Conservation (phyloP, 2,329 filamentous ascomycete species). For the Anthostomella pinea region DNA sequence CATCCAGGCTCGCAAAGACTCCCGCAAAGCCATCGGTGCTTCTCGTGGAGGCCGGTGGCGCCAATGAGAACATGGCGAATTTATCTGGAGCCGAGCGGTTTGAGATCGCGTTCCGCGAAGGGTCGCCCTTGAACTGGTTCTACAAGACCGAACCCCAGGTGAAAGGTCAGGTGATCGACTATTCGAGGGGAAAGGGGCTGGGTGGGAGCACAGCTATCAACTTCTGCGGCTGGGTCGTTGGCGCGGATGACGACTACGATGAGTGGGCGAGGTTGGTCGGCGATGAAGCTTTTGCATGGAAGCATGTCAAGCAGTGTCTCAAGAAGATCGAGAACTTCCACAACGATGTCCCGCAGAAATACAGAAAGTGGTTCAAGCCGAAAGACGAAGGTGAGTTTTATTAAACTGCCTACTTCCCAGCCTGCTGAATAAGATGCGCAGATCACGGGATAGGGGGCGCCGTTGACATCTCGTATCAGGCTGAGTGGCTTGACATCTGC, state of each 20-base stretch:
- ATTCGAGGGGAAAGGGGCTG: constrained; percentile 38
- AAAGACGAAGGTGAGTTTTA: constrained; percentile 7
- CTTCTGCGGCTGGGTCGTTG: constrained; percentile 43
- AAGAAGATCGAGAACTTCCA: constrained; percentile 48
- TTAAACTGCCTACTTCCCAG: background rate
- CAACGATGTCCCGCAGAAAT: constrained; percentile 28
- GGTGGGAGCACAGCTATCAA: constrained; percentile 42
- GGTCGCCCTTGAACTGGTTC: constrained; percentile 42
- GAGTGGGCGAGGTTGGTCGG: constrained; percentile 46
- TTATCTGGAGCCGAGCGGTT: constrained; percentile 41
- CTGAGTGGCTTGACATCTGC: constrained; percentile 13
- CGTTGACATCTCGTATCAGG: constrained; percentile 20
- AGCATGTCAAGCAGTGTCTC: constrained; percentile 30
- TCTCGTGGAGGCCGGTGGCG: constrained; percentile 49
- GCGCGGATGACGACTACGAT: constrained; percentile 51
- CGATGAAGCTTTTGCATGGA: constrained; percentile 49
- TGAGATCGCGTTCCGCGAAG: constrained; percentile 38
- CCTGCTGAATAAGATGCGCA: constrained; percentile 3
- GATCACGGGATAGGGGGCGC: constrained; percentile 18
- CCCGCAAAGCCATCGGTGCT: constrained; percentile 43
- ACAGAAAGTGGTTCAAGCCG: constrained; percentile 35
- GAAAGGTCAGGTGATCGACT: constrained; percentile 35
- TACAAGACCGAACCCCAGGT: constrained; percentile 39
- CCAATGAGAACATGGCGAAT: constrained; percentile 35
- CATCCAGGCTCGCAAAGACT: constrained; percentile 42